A percentile compares a stretch with the other conserved stretches of the same genome.
Evolutionary conservation across 2,329 filamentous ascomycete species (phyloP).

Genomic region (Claviceps sp.): DNA sequence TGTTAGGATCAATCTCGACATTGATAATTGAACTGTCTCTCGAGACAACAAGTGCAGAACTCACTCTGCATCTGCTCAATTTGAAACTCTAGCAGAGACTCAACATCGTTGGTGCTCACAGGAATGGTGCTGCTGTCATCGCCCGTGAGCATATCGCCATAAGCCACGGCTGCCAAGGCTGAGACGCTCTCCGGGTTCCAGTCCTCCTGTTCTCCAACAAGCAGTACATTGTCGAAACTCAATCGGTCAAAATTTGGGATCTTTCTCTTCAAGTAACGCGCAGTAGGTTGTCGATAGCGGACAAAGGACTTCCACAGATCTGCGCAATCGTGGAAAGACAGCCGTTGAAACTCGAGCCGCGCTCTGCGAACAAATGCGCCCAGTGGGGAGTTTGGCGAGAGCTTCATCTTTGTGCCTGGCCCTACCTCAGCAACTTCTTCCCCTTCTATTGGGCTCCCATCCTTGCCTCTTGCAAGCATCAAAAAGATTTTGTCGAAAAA

Average conservation of each 20-base stretch:
- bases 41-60: slow-evolving; percentile 9
- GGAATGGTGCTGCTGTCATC: slow-evolving; percentile 27
- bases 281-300: slow-evolving; percentile 65
- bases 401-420: slow-evolving; percentile 36
- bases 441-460: slow-evolving; percentile 42
- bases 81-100: slow-evolving; percentile 74
- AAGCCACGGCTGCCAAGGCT: slow-evolving; percentile 32
- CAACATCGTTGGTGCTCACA: slow-evolving; percentile 67
- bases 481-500: slow-evolving; percentile 53
- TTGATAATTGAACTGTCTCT: too few relatives aligned
- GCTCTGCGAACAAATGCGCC: slow-evolving; percentile 69
- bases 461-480: slow-evolving; percentile 48
- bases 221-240: slow-evolving; percentile 44
- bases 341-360: slow-evolving; percentile 62
- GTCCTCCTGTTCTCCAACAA: slow-evolving; percentile 34
- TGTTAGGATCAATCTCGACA: too few relatives aligned
- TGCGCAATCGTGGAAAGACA: slow-evolving; percentile 68
- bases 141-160: slow-evolving; percentile 38
- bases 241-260: slow-evolving; percentile 43
- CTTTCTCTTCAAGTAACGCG: slow-evolving; percentile 49
- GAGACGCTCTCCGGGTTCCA: slow-evolving; percentile 31
- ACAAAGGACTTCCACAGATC: slow-evolving; percentile 75
- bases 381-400: slow-evolving; percentile 64
- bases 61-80: slow-evolving; percentile 75
- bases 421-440: slow-evolving; percentile 30